Percentiles rank a stretch among this genome's conserved stretches.
Conservation (phyloP, 2,329 filamentous ascomycete species). For the Diaporthe velutina region DNA sequence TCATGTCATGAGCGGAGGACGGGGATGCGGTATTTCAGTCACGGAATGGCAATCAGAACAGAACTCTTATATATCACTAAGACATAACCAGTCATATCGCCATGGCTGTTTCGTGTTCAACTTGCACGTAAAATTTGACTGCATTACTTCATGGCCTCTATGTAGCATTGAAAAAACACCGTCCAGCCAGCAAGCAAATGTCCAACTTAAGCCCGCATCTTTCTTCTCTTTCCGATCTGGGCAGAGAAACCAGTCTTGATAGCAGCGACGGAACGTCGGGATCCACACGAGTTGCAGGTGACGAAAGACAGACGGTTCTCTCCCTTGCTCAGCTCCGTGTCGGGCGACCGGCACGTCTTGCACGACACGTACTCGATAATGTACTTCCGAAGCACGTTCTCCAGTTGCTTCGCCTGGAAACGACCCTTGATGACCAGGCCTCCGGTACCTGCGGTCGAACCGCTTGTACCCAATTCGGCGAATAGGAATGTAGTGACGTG, state of each 20-base stretch:
- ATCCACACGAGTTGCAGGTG: constrained; percentile 91
- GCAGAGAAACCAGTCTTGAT: constrained; percentile 99
- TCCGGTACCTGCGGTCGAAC: constrained; percentile 92
- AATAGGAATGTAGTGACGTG: constrained; percentile 98
- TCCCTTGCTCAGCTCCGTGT: constrained; percentile 97
- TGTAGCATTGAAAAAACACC: constrained; percentile 22
- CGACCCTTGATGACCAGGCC: constrained; percentile 98
- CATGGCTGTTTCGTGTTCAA: neutral
- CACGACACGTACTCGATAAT: constrained; percentile 98
- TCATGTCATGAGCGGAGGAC: neutral
- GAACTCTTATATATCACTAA: neutral
- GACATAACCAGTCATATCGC: neutral
- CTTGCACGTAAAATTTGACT: constrained; percentile 5
- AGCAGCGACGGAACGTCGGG: constrained; percentile 89
- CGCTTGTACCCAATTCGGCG: constrained; percentile 96
- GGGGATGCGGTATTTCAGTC: neutral
- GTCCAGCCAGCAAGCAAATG: constrained; percentile 14
- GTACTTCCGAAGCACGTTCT: constrained; percentile 95
- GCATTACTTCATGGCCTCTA: constrained; percentile 29
- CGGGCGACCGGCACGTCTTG: constrained; percentile 96
- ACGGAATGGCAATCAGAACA: neutral
- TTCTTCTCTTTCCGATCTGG: constrained; percentile 98
- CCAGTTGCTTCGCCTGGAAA: constrained; percentile 99
- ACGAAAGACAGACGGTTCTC: constrained; percentile 99
- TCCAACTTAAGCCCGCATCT: constrained; percentile 81